Evolutionary conservation across 352 stramenopile genomes (phyloP).

Genomic region (Phytopythium oedochilum): DNA sequence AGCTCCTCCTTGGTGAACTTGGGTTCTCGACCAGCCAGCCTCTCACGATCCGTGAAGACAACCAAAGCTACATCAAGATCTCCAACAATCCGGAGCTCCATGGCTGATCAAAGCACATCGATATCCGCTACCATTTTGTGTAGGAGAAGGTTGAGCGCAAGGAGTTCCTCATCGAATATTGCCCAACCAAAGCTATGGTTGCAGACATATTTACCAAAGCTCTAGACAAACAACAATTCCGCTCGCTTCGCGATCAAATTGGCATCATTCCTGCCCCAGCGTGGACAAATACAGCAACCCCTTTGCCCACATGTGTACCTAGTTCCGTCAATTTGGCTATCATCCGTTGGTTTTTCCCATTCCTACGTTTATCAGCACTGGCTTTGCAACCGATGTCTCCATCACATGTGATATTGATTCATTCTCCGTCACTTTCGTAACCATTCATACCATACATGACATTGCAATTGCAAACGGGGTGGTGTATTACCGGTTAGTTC

Average conservation of each 20-base stretch:
- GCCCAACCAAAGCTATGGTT: constrained; percentile 16
- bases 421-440: too few species aligned
- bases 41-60: constrained; percentile 23
- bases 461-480: too few species aligned
- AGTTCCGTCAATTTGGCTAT: too few species aligned
- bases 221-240: background rate
- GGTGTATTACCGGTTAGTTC: too few species aligned
- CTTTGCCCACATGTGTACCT: too few species aligned
- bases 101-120: constrained; percentile 23
- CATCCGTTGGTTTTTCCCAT: too few species aligned
- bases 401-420: too few species aligned
- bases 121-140: constrained; percentile 31
- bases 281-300: too few species aligned
- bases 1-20: constrained; percentile 3
- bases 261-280: too few species aligned
- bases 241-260: background rate
- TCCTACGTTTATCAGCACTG: too few species aligned
- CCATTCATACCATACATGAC: too few species aligned
- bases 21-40: background rate
- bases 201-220: constrained; percentile 29
- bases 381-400: too few species aligned
- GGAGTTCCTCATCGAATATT: constrained; percentile 17
- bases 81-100: constrained; percentile 22
- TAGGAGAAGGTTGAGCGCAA: constrained; percentile 21
- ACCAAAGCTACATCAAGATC: constrained; percentile 32